These are phyloP conservation scores for Trichoderma polysporum DNA, from an alignment of 2,329 filamentous ascomycete genomes.

Conservation along the genomic window DNA sequence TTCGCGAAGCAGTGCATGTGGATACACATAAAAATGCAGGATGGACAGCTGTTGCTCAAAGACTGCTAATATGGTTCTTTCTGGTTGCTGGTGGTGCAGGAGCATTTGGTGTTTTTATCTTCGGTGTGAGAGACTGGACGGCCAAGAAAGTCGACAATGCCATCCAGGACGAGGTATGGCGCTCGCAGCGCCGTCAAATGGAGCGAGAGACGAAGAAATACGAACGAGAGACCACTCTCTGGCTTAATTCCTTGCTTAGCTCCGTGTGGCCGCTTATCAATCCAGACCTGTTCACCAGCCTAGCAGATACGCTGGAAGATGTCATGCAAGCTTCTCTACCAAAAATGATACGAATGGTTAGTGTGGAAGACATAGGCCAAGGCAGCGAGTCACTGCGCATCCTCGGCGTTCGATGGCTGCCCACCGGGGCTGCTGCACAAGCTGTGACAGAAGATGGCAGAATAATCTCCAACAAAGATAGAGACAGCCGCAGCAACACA, in stretches of 20 bases:
- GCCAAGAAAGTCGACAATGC: conserved; percentile 59
- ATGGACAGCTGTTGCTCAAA: background rate
- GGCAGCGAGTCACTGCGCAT: conserved; percentile 70
- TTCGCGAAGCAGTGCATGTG: conserved; percentile 23
- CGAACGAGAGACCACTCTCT: conserved; percentile 64
- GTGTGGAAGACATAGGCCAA: conserved; percentile 73
- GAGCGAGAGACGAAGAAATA: conserved; percentile 42
- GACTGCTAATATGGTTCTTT: conserved; percentile 34
- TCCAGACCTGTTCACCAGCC: conserved; percentile 67
- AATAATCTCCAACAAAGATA: conserved; percentile 40
- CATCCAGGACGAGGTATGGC: conserved; percentile 70
- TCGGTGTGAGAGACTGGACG: conserved; percentile 57
- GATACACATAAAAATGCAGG: conserved; percentile 11
- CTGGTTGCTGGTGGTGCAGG: conserved; percentile 30
- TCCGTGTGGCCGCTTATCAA: conserved; percentile 75
- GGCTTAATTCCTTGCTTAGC: conserved; percentile 68
- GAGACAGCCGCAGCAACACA: conserved; percentile 28
- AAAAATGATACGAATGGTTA: conserved; percentile 69
- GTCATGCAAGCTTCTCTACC: conserved; percentile 78
- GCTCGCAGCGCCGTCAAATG: conserved; percentile 57
- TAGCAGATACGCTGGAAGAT: conserved; percentile 72
- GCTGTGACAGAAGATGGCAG: conserved; percentile 60
- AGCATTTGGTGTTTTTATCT: background rate
- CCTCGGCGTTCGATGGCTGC: conserved; percentile 70
- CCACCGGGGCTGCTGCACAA: conserved; percentile 65